Percentiles rank a stretch among this genome's conserved stretches.
Conservation (phyloP, 2,329 filamentous ascomycete genomes). For the Paecilomyces variotii region DNA sequence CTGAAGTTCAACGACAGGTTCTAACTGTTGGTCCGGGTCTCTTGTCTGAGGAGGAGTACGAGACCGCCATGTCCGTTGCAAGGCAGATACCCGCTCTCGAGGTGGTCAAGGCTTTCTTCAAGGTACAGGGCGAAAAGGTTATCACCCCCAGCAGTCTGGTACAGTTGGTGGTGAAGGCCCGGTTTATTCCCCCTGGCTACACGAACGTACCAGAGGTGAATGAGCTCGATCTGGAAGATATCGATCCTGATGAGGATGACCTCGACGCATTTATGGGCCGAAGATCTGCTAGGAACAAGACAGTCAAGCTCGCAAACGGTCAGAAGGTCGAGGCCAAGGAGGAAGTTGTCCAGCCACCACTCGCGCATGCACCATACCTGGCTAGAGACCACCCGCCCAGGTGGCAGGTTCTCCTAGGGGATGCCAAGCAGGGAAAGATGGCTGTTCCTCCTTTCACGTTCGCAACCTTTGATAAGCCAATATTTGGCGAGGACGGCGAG, state of each 20-base stretch:
- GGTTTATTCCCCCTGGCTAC: conserved; percentile 81
- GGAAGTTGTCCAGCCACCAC: conserved; percentile 63
- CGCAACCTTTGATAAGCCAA: conserved; percentile 79
- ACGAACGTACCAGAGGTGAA: conserved; percentile 66
- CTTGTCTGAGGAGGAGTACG: conserved; percentile 68
- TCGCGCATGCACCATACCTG: conserved; percentile 87
- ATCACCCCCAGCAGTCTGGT: conserved; percentile 90
- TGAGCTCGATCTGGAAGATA: conserved; percentile 74
- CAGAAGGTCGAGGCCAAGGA: conserved; percentile 50
- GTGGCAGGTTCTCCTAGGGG: conserved; percentile 92
- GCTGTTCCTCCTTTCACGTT: conserved; percentile 97
- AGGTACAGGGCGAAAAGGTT: conserved; percentile 88
- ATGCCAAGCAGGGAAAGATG: conserved; percentile 90
- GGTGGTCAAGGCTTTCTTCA: conserved; percentile 94
- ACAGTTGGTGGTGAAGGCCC: conserved; percentile 88
- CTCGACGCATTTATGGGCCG: conserved; percentile 75
- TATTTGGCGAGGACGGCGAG: conserved; percentile 70
- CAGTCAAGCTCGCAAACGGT: conserved; percentile 50
- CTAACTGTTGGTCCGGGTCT: conserved; percentile 63
- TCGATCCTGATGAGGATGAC: conserved; percentile 89
- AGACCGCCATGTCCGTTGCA: conserved; percentile 65
- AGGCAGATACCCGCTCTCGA: conserved; percentile 75
- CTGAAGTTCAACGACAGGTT: conserved; percentile 64
- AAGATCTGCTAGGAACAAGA: conserved; percentile 55
- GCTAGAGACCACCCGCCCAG: conserved; percentile 79